Evolutionary conservation across 371 early-diverging fungal genomes (phyloP).

Genomic region (Blakeslea trispora): DNA sequence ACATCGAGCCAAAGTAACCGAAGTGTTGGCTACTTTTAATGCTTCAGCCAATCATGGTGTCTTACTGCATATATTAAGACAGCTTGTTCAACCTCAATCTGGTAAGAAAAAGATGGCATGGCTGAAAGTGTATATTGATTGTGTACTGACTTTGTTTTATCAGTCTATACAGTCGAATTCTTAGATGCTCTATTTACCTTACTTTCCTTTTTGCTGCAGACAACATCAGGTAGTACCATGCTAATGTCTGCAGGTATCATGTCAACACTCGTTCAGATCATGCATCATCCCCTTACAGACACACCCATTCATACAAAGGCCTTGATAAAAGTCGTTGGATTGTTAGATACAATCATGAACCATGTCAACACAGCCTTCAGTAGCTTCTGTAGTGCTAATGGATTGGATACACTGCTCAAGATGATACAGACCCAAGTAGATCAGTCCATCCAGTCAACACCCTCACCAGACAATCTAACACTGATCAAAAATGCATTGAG

Average conservation of each 20-base stretch:
- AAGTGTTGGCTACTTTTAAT: conserved; percentile 84
- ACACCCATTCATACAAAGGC: conserved; percentile 19
- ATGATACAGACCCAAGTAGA: conserved; percentile 72
- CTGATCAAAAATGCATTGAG: conserved; percentile 83
- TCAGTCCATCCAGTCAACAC: conserved; percentile 30
- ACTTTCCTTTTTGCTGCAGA: conserved; percentile 71
- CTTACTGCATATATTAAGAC: conserved; percentile 79
- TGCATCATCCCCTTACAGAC: conserved; percentile 22
- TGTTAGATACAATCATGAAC: conserved; percentile 82
- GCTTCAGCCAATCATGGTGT: conserved; percentile 93
- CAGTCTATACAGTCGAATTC: conserved; percentile 67
- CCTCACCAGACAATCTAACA: conserved; percentile 19
- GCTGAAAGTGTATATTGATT: too few relatives aligned
- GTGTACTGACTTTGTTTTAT: conserved; percentile 18
- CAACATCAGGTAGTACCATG: conserved; percentile 83
- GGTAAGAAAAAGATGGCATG: conserved; percentile 10
- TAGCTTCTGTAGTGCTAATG: conserved; percentile 79
- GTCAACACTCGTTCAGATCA: conserved; percentile 64
- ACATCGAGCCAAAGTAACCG: conserved; percentile 71
- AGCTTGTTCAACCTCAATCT: conserved; percentile 21
- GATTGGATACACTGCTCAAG: conserved; percentile 72
- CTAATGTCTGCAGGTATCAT: conserved; percentile 91
- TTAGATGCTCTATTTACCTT: conserved; percentile 81
- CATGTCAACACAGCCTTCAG: conserved; percentile 72
- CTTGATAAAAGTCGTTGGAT: conserved; percentile 68